These are phyloP conservation scores for Ogataea hybrid DNA, from an alignment of 1,139 yeast species.

Conservation along the genomic window DNA sequence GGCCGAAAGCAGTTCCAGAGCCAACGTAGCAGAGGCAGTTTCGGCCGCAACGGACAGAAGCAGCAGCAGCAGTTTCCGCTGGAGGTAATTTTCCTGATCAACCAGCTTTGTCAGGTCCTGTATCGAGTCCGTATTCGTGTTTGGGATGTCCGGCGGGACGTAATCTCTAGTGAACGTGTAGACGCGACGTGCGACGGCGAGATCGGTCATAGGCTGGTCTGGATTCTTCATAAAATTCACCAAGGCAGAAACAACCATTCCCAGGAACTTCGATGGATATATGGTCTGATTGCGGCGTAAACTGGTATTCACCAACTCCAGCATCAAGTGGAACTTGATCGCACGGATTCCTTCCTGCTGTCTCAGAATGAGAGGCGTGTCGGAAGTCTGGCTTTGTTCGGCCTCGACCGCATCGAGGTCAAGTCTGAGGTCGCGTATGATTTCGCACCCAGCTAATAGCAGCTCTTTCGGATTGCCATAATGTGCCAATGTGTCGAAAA, in stretches of 20 bases:
- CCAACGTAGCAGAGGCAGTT: conserved; percentile 2
- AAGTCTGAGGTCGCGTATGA: conserved; percentile 41
- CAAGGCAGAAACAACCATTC: conserved; percentile 59
- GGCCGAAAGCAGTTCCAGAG: conserved; percentile 5
- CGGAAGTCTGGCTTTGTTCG: too few relatives aligned
- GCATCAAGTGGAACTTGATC: conserved; percentile 58
- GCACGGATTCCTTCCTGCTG: conserved; percentile 8
- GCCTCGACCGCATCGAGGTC: too few relatives aligned
- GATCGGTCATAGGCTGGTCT: conserved; percentile 35
- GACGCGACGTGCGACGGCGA: conserved; percentile 54
- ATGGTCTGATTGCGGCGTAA: conserved; percentile 55
- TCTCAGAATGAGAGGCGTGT: not conserved
- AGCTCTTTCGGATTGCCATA: conserved; percentile 80
- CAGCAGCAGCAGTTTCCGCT: conserved; percentile 43
- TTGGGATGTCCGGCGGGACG: conserved; percentile 45
- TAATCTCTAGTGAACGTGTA: conserved; percentile 70
- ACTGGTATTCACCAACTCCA: conserved; percentile 58
- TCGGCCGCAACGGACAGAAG: conserved; percentile 47
- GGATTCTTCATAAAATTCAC: conserved; percentile 44
- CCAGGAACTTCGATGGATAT: conserved; percentile 75
- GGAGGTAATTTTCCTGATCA: conserved; percentile 54
- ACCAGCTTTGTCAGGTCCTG: conserved; percentile 41
- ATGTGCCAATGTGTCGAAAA: conserved; percentile 58
- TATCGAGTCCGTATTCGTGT: conserved; percentile 32
- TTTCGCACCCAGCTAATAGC: conserved; percentile 65